Evolutionary conservation across 371 early-diverging fungal genomes (phyloP).

Genomic region (Actinomucor elegans): DNA sequence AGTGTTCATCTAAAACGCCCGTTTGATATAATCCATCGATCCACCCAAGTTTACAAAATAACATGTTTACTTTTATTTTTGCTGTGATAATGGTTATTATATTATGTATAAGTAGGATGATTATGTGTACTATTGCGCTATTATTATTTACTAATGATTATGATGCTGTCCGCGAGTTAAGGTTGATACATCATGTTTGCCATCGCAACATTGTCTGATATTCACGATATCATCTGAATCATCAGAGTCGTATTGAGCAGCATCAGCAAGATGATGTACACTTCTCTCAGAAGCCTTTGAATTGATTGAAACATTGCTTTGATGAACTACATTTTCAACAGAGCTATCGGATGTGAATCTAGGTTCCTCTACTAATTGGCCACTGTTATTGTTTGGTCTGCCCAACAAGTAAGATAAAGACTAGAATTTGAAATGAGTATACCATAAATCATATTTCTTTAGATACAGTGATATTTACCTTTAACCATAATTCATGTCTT

Average conservation of each 20-base stretch:
- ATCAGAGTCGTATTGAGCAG: slow-evolving; percentile 25
- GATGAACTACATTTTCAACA: slow-evolving; percentile 19
- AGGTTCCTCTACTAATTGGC: slow-evolving; percentile 13
- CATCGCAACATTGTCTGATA: slow-evolving; percentile 42
- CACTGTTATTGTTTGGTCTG: slow-evolving; percentile 10
- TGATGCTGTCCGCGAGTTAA: slow-evolving; percentile 21
- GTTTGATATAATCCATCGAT: too few species aligned
- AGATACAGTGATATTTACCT: slow-evolving; percentile 16
- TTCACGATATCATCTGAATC: slow-evolving; percentile 39
- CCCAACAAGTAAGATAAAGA: slow-evolving; percentile 27
- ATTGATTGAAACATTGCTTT: background rate
- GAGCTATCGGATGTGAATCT: slow-evolving; percentile 7
- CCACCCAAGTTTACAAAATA: too few species aligned
- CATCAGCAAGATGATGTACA: background rate
- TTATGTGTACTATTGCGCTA: too few species aligned
- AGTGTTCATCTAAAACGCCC: too few species aligned
- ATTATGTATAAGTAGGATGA: too few species aligned
- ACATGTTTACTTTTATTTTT: too few species aligned
- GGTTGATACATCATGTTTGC: slow-evolving; percentile 38
- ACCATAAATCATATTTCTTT: background rate
- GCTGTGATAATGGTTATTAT: too few species aligned
- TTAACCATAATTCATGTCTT: slow-evolving; percentile 70
- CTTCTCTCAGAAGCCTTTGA: slow-evolving; percentile 1
- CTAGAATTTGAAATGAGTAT: slow-evolving; percentile 8
- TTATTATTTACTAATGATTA: slow-evolving; percentile 11